These are phyloP conservation scores for Castanea mollissima DNA, from an alignment of 306 rosid species.

Conservation along the genomic window DNA sequence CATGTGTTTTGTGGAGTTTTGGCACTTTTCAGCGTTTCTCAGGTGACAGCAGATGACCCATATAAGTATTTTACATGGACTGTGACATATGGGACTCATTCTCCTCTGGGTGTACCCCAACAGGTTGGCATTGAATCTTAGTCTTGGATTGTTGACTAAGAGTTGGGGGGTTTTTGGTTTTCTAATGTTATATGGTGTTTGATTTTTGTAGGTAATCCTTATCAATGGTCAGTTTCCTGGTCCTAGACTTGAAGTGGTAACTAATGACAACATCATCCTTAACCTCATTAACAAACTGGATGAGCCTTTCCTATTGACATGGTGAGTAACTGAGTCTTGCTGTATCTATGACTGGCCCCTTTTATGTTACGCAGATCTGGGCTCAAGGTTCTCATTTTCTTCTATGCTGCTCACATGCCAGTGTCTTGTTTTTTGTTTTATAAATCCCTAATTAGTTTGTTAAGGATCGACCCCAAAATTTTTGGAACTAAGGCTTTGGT, in stretches of 20 bases:
- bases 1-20: slow-evolving; percentile 40
- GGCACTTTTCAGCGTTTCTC: slow-evolving; percentile 37
- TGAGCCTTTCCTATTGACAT: slow-evolving; percentile 78
- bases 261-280: slow-evolving; percentile 84
- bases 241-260: slow-evolving; percentile 84
- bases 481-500: too few relatives aligned
- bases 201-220: slow-evolving; percentile 67
- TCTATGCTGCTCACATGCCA: background rate
- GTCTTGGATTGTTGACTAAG: slow-evolving; percentile 14
- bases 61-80: slow-evolving; percentile 81
- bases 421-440: background rate
- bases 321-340: slow-evolving; percentile 67
- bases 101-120: slow-evolving; percentile 78
- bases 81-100: slow-evolving; percentile 80
- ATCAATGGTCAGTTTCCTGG: slow-evolving; percentile 96
- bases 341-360: background rate
- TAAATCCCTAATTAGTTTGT: too few relatives aligned
- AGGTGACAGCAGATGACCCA: slow-evolving; percentile 76
- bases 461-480: too few relatives aligned
- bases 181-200: slow-evolving; percentile 36
- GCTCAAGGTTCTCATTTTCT: background rate
- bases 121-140: slow-evolving; percentile 52
- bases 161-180: background rate
- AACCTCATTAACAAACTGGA: slow-evolving; percentile 91
- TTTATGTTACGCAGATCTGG: background rate